Base-by-base conservation (phyloP, 2,329 filamentous ascomycete species). In the Stachybotrys elegans region DNA sequence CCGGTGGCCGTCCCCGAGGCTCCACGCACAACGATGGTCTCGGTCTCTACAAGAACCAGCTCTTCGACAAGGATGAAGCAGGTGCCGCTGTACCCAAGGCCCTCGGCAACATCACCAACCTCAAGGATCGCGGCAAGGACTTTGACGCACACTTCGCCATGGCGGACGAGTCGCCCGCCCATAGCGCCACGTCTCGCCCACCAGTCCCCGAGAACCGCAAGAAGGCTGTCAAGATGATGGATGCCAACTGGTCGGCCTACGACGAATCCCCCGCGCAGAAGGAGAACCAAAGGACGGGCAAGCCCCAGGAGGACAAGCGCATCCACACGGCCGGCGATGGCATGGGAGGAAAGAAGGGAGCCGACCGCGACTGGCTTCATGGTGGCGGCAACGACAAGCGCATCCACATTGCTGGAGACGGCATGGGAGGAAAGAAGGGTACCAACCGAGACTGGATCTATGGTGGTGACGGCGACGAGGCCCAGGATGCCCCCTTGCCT, bases 71-170 rank as follows among this genome's bases (percentile, higher is more conserved):
- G 40, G 77, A 80, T 25, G 75, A 73, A 35, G 59, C 57, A 31
- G 64, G 58, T 22, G 57, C 69, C 13, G 65, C 55, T 3, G 59
- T 66, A 12, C 64, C 68, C 40, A 56, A 68, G 13, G 65, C 83
- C 9, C 72, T 88, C 11, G 77, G 76, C 40, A 81, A 83, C 55
- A 80, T 88, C 45, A 86, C 84, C 48, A 88, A 92, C 64, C 74
- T 83, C 46, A 80, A 83, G 58, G 79, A 84, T 62, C 84, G 88
- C 44, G 75, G 73, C 57, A 88, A 91, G 65, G 80, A 88, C 60
- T 91, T 94, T 54, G 82, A 83, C 40, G 66, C 82, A 17, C 88
- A 95, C 55, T 95, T 90, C 71, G 73, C 74, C 42, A 83, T 94
- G 70, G 73, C 75, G 6, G 89, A 95, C 60, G 72, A 81, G 32